phyloP scores from a whole-genome alignment of 2,329 filamentous ascomycete genomes.

The Helicocarpus griseus region DNA sequence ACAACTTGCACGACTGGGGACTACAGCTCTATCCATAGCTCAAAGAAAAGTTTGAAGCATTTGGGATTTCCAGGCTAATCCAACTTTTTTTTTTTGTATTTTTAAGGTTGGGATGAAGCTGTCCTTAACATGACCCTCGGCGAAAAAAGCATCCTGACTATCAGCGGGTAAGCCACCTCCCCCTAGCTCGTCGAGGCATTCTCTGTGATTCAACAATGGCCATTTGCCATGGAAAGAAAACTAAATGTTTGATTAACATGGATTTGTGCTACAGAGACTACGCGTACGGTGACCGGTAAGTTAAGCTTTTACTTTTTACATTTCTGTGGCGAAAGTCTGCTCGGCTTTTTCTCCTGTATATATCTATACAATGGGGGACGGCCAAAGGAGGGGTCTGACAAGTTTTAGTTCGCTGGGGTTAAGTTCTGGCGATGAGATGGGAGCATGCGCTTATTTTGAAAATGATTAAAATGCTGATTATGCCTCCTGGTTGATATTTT shows the following conservation, averaged over 20 bases:
- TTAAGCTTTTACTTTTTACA: constrained; percentile 9
- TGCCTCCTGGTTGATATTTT: constrained; percentile 11
- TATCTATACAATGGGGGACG: too few species aligned
- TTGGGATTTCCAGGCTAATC: background rate
- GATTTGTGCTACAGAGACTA: constrained; percentile 21
- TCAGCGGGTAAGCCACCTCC: constrained; percentile 55
- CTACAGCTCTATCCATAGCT: background rate
- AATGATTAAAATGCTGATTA: too few species aligned
- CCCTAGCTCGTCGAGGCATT: too few species aligned
- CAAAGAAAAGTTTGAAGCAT: background rate
- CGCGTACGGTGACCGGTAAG: constrained; percentile 33
- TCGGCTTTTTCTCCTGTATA: too few species aligned
- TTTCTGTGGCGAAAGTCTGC: too few species aligned
- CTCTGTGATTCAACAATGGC: background rate
- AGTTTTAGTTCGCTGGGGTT: too few species aligned
- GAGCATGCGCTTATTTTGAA: too few species aligned
- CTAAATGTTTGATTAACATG: background rate
- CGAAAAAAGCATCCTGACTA: constrained; percentile 79
- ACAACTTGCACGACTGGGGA: background rate
- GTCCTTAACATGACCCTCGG: constrained; percentile 79
- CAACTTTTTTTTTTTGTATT: constrained; percentile 15
- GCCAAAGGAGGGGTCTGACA: too few species aligned
- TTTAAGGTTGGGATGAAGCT: constrained; percentile 71
- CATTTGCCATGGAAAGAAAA: background rate
- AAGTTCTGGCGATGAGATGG: too few species aligned